phyloP scores from a whole-genome alignment of 1,284 basidiomycete species.

The Ceratobasidium sp. region DNA sequence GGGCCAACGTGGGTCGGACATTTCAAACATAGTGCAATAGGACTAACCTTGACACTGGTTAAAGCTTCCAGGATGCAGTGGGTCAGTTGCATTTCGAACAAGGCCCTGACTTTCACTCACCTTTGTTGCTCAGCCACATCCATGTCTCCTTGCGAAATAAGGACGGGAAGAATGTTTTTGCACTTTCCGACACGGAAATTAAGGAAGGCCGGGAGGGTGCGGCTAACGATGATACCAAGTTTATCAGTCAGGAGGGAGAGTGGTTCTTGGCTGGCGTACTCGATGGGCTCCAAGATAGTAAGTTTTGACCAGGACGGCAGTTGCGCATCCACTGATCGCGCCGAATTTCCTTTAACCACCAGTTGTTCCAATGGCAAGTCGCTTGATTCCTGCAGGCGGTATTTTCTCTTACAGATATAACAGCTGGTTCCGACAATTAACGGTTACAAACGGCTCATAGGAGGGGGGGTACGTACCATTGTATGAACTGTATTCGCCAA shows the following conservation, averaged over 20 bases:
- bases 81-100: constrained; percentile 62
- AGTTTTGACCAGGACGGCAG: constrained; percentile 50
- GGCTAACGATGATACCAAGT: constrained; percentile 83
- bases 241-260: constrained; percentile 87
- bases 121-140: constrained; percentile 73
- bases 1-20: constrained; percentile 77
- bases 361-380: constrained; percentile 74
- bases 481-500: not conserved
- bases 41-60: not conserved
- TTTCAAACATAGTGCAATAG: not conserved
- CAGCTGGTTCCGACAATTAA: constrained; percentile 92
- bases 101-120: not conserved
- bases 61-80: constrained; percentile 91
- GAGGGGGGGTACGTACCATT: constrained; percentile 73
- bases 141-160: constrained; percentile 88
- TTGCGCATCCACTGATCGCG: not conserved
- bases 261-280: constrained; percentile 93
- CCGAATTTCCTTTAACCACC: not conserved
- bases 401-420: constrained; percentile 46
- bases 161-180: constrained; percentile 84
- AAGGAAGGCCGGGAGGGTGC: constrained; percentile 76
- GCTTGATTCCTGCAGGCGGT: constrained; percentile 54
- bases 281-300: constrained; percentile 89
- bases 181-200: constrained; percentile 71
- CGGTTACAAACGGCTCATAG: constrained; percentile 96